Evolutionary conservation across 1,139 yeast species (phyloP), one percentile per base, ranked within the genome.

Genomic region (Saccharomyces hybrid): DNA sequence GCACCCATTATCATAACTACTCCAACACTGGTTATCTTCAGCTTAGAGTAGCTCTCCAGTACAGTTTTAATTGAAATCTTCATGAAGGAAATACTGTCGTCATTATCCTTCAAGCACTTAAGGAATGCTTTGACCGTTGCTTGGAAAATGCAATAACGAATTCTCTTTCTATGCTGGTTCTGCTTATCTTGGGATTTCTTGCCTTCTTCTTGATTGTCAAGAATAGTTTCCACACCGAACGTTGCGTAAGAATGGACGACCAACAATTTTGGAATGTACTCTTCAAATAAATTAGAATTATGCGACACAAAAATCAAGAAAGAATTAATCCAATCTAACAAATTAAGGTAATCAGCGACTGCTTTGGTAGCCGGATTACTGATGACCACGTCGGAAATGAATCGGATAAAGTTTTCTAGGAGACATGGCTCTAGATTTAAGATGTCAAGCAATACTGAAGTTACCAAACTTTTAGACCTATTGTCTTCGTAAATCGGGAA

Each of bases 151-250:
- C 82, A 71, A 7, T 70, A 70, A 60, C 78, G 68, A 31, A 82
- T 71, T 68, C 88, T 79, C 55, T 68, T 70, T 57, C 75, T 76
- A 63, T 81, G 86, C 55, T 72, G 68, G 32, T 69, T 71, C 42
- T 69, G 70, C 26, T 62, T 62, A 2, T 59, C 60, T 9, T 38
- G n/a, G 28, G 52, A 16, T 7, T 58, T 51, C 50, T 58, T 61
- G 51, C 62, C 62, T 1, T 38, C 48, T 49, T 68, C 71, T 13
- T 63, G 68, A 41, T 51, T 60, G 47, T 64, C 68, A 7, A 67
- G 53, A 14, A 59, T 54, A 29, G 54, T 47, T 51, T 67, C 71
- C 13, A 64, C 56, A 47, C 64, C 56, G 32, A 51, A 49, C 28
- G 66, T 57, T n/a, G 58, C 52, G 44, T 55, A 58, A 23, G 61